Conservation (phyloP, 441 rosid genomes). For the Brassica balearica region DNA sequence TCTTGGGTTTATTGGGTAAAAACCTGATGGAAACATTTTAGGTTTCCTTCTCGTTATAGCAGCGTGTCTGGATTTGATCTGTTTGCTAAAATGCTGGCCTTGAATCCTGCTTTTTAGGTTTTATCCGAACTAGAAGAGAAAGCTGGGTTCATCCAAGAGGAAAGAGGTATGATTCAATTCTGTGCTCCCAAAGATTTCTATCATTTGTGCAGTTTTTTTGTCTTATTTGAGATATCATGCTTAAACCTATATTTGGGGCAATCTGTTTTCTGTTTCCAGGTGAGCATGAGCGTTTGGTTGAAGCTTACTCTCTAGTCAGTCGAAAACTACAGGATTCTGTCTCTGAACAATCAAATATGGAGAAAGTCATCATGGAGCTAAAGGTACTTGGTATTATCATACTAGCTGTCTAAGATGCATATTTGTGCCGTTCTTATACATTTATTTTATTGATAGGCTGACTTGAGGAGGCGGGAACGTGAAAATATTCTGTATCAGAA, state of each 20-base stretch:
- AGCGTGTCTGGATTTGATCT: conserved; percentile 13
- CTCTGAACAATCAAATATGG: conserved; percentile 75
- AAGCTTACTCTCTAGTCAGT: conserved; percentile 79
- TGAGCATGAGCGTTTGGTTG: conserved; percentile 90
- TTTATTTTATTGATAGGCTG: conserved; percentile 59
- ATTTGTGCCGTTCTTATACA: conserved; percentile 10
- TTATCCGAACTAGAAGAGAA: conserved; percentile 91
- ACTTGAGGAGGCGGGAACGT: conserved; percentile 80
- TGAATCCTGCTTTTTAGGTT: conserved; percentile 58
- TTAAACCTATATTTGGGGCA: conserved; percentile 25
- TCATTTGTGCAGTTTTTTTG: conserved; percentile 1
- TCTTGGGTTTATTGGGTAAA: conserved; percentile 18
- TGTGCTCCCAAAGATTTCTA: background rate
- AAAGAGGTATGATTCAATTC: conserved; percentile 71
- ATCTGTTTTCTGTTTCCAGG: conserved; percentile 58
- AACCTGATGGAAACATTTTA: conserved; percentile 22
- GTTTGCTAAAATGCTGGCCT: background rate
- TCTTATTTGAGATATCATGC: conserved; percentile 23
- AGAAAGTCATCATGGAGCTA: conserved; percentile 75
- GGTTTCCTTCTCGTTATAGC: conserved; percentile 17
- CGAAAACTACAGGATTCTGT: conserved; percentile 78
- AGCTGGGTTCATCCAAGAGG: conserved; percentile 87
- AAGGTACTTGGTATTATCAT: conserved; percentile 57
- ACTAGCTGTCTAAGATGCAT: conserved; percentile 18
- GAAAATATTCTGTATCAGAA: conserved; percentile 68